Evolutionary conservation across 164 flowering plant genomes (phyloP), one percentile per base, ranked within the genome.

Genomic region (Umbilicus rupestris): DNA sequence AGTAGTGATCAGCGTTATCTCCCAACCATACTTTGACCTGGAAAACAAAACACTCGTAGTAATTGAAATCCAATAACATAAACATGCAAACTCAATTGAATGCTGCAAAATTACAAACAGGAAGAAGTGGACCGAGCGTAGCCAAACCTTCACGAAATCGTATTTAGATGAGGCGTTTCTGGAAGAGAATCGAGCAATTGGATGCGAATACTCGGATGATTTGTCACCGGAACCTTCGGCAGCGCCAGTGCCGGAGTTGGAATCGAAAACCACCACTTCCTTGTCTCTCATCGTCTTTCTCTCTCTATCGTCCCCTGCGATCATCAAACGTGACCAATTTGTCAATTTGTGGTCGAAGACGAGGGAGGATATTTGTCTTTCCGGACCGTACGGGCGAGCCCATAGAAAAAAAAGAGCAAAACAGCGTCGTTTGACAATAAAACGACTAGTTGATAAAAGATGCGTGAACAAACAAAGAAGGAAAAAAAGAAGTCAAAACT

Each of bases 11-110:
- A 2, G 96, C 97, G 73, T 93, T 86, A 70, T 89, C 97, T 17
- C 98, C 97, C 49, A 91, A 70, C 98, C 98, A 94, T 0, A 91
- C 97, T 71, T 89, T 89, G 15, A 94, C 98, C 98, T 94, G 80
- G n/a, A n/a, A 73, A 46, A 60, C 30, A 14, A 16, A 52, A 41
- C n/a, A n/a, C n/a, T n/a, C n/a, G n/a, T n/a, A 28, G 29, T 10
- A 15, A 37, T 8, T 45, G 33, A 31, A 31, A 41, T 24, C n/a
- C 42, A 68, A 42, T 26, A 39, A 29, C 39, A 28, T 11, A 64
- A n/a, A 41, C 41, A 14, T 31, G 58, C 41, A 29, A 5, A 33
- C n/a, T 30, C 29, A 45, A 30, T 44, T 45, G 35, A 35, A 31
- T 12, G 33, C 7, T 11, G 3, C 7, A n/a, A 29, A 50, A 31